phyloP scores from a whole-genome alignment of 225 moss, liverwort and hornwort genomes.

The Ulota crispa region DNA sequence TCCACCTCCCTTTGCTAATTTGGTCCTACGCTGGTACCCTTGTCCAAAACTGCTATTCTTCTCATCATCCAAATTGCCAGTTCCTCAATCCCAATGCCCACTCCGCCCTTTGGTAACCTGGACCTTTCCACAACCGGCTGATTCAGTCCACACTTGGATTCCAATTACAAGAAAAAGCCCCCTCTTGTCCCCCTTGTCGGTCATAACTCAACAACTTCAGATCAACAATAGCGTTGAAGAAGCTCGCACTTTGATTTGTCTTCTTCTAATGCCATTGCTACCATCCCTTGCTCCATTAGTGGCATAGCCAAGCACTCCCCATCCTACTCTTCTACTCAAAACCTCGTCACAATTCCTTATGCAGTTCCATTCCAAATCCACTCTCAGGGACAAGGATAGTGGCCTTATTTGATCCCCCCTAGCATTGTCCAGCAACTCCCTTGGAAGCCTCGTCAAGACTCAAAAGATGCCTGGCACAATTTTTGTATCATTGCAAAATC shows the following conservation, averaged over 20 bases:
- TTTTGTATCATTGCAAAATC: neutral
- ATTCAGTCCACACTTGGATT: no score
- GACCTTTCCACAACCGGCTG: no score
- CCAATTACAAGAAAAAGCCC: neutral
- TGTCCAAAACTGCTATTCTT: no score
- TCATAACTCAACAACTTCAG: neutral
- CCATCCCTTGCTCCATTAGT: neutral
- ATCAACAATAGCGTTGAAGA: constrained; percentile 20
- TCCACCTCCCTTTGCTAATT: no score
- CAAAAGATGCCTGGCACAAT: neutral
- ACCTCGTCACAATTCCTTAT: neutral
- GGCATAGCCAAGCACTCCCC: neutral
- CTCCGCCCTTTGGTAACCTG: no score
- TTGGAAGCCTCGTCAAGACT: neutral
- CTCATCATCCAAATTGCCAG: no score
- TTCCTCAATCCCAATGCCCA: no score
- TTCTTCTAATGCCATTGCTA: neutral
- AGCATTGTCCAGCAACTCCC: neutral
- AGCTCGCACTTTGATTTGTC: constrained; percentile 4
- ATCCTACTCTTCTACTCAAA: neutral
- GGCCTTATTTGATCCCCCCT: neutral
- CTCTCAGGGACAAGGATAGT: neutral
- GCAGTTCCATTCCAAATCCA: constrained; percentile 24
- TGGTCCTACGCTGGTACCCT: no score
- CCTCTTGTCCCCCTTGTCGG: neutral